Evolutionary conservation across 352 stramenopile species (phyloP), one percentile per base, ranked within the genome.

Genomic region (Globisporangium paddicum): DNA sequence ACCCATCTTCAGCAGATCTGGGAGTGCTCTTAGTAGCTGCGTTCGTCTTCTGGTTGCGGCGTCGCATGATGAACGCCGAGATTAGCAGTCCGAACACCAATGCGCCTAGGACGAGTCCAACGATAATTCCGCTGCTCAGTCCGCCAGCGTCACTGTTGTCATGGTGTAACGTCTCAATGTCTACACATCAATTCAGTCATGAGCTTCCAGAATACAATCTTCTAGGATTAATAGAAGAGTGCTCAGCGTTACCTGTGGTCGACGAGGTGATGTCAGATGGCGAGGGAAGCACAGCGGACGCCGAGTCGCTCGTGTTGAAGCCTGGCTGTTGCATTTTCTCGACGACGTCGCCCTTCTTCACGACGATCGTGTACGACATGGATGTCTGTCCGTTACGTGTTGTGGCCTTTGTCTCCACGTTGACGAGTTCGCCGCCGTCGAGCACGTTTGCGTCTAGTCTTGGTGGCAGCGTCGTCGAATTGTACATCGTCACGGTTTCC

Each of bases 281-380:
- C 30, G 26, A 30, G 3, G 57, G 42, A 3, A 46, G 28, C 32
- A 52, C 13, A 5, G 16, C 41, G 1, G 28, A 21, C 8, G 25
- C 28, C 16, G 37, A 28, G 8, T 63, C 57, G 10, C 34, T 58
- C 21, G 55, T 61, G 55, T 63, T 63, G 47, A 52, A 63, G 9
- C 18, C 58, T 8, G 49, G 32, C 30, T 49, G 58, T 32, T 55
- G 40, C 23, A 60, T 32, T 1, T n/a, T 55, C 50, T 55, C 56
- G 50, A 60, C 32, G 58, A 62, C 46, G 64, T 69, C 38, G 38
- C 56, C 68, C 19, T 61, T 69, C 55, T 62, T 67, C 11, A 73
- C 69, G 61, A 81, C 62, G 59, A 81, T 69, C 30, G 67, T 71
- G 58, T 81, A 81, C 54, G 49, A 74, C 58, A 74, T 66, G 2